Conservation (phyloP, 805 yeast genomes). For the Saturnispora serradocipensis region DNA sequence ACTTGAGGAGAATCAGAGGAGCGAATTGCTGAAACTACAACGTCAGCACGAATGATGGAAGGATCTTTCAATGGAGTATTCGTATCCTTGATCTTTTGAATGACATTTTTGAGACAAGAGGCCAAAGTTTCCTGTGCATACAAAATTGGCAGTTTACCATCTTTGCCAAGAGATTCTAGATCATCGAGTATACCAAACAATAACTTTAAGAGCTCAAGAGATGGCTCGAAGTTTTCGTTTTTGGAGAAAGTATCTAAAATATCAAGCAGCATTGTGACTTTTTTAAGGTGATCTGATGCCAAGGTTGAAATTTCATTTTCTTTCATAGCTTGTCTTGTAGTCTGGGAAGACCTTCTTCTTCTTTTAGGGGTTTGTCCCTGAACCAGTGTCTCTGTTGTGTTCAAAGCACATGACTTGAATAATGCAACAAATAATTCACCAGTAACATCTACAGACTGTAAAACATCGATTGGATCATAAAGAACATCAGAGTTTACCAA, state of each 20-base stretch:
- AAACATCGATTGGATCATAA: constrained; percentile 45
- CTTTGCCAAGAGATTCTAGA: constrained; percentile 76
- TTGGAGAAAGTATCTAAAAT: constrained; percentile 49
- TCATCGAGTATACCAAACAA: constrained; percentile 58
- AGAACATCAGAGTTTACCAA: constrained; percentile 28
- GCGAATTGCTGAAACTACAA: constrained; percentile 83
- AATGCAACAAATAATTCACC: constrained; percentile 50
- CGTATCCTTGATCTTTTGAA: constrained; percentile 41
- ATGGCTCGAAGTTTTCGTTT: constrained; percentile 16
- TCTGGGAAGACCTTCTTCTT: constrained; percentile 73
- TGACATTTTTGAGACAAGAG: constrained; percentile 67
- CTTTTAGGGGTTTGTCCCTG: constrained; percentile 51
- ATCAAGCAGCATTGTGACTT: constrained; percentile 71
- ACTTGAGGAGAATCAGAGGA: constrained; percentile 88
- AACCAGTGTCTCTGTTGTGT: constrained; percentile 20
- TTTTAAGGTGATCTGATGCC: constrained; percentile 72
- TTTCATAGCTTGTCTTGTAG: constrained; percentile 67
- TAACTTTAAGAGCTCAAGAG: constrained; percentile 31
- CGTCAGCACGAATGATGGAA: constrained; percentile 73
- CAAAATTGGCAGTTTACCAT: constrained; percentile 83
- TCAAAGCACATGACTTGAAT: constrained; percentile 37
- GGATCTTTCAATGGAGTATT: constrained; percentile 40
- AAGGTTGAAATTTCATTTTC: constrained; percentile 60
- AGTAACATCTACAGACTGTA: constrained; percentile 46
- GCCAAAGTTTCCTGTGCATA: constrained; percentile 90